Conservation (phyloP, 441 rosid genomes). For the Populus hybrid region DNA sequence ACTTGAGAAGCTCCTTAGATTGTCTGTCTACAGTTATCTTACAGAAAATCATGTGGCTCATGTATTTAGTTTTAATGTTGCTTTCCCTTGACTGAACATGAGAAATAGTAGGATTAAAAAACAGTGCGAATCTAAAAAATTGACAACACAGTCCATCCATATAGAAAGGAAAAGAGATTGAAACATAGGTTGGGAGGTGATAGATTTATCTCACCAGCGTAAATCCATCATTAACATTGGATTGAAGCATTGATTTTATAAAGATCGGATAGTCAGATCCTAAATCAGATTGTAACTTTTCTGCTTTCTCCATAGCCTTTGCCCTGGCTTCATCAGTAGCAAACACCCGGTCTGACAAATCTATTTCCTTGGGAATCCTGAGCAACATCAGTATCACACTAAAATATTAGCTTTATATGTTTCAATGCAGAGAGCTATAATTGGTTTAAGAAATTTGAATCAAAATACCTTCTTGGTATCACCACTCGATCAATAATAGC, state of each 20-base stretch:
- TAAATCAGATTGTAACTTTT: conserved; percentile 42
- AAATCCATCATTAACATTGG: conserved; percentile 73
- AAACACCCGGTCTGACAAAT: conserved; percentile 45
- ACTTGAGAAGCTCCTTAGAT: neutral
- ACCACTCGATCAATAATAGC: conserved; percentile 30
- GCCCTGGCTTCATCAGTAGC: conserved; percentile 58
- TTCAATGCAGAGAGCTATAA: neutral
- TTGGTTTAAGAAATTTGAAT: neutral
- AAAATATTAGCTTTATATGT: neutral
- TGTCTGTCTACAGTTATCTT: neutral
- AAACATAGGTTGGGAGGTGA: neutral
- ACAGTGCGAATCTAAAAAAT: neutral
- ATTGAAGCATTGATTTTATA: conserved; percentile 61
- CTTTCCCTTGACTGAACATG: neutral
- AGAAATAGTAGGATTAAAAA: no score
- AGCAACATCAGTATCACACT: neutral
- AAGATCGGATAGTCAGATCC: conserved; percentile 39
- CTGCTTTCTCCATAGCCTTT: conserved; percentile 53
- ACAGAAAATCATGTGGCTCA: neutral
- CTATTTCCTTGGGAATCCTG: conserved; percentile 41
- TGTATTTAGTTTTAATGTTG: neutral
- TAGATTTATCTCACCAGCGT: conserved; percentile 54
- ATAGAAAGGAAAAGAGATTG: neutral
- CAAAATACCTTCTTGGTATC: conserved; percentile 44
- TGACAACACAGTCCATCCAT: neutral